Evolutionary conservation across 768 basidiomycete species (phyloP), one percentile per base, ranked within the genome.

Genomic region (Boletales sp.): DNA sequence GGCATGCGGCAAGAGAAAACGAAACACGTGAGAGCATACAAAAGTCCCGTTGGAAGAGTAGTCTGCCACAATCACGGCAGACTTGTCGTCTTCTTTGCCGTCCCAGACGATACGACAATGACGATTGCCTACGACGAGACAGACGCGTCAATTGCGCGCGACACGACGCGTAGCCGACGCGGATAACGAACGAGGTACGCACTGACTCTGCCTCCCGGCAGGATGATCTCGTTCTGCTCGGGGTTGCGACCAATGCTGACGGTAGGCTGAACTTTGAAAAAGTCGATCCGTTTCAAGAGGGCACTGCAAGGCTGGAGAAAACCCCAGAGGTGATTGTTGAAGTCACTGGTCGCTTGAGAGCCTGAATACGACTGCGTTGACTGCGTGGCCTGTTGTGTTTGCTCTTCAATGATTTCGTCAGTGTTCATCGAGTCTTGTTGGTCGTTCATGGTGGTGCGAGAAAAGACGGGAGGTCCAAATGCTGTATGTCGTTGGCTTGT

Each of bases 141-240:
- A 34, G 53, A 66, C 66, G 66, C 66, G 66, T 64, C 50, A 61
- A 44, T 50, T 35, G 41, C 37, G 46, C 45, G 43, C 7, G 43
- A 24, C 47, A 45, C 34, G 37, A 53, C 57, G 56, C 60, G 60
- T 48, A 37, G 43, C 27, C 27, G 31, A 12, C 17, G 41, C 7
- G 43, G 40, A 52, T 17, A 32, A 54, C 34, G 44, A 47, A 27
- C 52, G 13, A 19, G 27, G 43, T 45, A 73, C 79, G 66, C 58
- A 90, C 89, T 90, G 62, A 90, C 79, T 76, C 81, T 88, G 71
- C 75, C 78, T 9, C 86, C 84, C 5, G 82, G 76, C 24, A 91
- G 68, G n/a, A 81, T 66, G 40, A 87, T 70, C 50, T 86, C 82
- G 51, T 68, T 69, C 8, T 45, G 18, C 0, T 72, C 69, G 0